Evolutionary conservation across 768 basidiomycete species (phyloP), one percentile per base, ranked within the genome.

Genomic region (Rhodotorula taiwanensis): DNA sequence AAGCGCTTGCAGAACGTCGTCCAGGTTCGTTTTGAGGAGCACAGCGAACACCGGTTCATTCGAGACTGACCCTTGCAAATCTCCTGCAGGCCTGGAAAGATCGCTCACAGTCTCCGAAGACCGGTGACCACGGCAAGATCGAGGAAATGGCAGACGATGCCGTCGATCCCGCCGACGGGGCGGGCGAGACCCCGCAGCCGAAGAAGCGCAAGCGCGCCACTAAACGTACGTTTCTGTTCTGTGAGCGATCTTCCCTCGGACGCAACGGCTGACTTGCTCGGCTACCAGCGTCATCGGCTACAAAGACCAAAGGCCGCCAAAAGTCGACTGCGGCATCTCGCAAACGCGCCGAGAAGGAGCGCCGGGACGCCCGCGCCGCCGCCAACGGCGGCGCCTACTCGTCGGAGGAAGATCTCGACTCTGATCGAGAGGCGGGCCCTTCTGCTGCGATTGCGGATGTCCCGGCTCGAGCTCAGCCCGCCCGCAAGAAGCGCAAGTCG

Each of bases 1-100:
- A 62, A 66, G 33, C 56, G 71, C 15, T 31, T 72, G 49, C 72
- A 71, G 59, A 67, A 61, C 44, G 64, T 72, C 27, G 60, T 72
- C 41, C 62, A 70, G 55, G 67, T 61, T 2, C 18, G 67, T 10
- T 6, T 2, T 7, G 0, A 7, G 6, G 18, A 13, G 5, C 16
- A 23, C 31, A 4, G 25, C 47, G 25, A 4, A 25, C 8, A n/a
- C 8, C 13, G n/a, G 6, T 39, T 10, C 10, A 39, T 10, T 16
- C 36, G 36, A 9, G 25, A 21, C 48, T 50, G 27, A 50, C 39
- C 9, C 27, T 2, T 52, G 8, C 21, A 13, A 14, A 36, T 23
- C n/a, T n/a, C 25, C 6, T 10, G 23, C 61, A 67, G 66, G 54
- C 27, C 31, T 67, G 60, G 60, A 62, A 62, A 31, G 51, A 44